phyloP scores from a whole-genome alignment of 2,329 filamentous ascomycete genomes.

The Pseudogymnoascus sp. region DNA sequence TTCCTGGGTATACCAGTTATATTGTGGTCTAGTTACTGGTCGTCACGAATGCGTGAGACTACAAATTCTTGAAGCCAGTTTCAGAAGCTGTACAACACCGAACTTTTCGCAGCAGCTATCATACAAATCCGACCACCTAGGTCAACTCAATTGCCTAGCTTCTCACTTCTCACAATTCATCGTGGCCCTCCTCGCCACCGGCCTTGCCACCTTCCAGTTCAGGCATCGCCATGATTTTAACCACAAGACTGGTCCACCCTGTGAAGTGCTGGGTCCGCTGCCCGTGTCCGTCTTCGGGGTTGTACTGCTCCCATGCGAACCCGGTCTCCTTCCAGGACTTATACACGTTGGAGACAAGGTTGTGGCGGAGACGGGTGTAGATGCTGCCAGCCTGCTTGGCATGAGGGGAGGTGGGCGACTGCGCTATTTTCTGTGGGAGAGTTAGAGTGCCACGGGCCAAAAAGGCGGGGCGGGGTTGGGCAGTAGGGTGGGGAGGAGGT shows the following conservation, averaged over 20 bases:
- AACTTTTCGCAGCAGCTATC: background rate
- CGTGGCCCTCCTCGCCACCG: slow-evolving; percentile 13
- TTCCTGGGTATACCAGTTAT: background rate
- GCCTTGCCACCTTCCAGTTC: slow-evolving; percentile 34
- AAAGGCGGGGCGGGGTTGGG: background rate
- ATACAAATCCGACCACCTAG: background rate
- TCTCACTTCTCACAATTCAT: slow-evolving; percentile 19
- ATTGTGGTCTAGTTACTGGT: background rate
- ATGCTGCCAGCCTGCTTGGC: slow-evolving; percentile 61
- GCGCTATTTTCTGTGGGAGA: slow-evolving; percentile 49
- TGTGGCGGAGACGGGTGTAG: slow-evolving; percentile 70
- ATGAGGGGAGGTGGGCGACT: slow-evolving; percentile 47
- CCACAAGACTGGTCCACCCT: slow-evolving; percentile 96
- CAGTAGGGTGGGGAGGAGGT: slow-evolving; percentile 12
- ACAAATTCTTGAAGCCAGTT: background rate
- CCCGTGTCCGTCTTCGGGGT: slow-evolving; percentile 84
- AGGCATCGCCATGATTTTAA: slow-evolving; percentile 95
- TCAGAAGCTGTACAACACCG: background rate
- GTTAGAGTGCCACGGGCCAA: slow-evolving; percentile 12
- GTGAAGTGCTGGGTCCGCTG: slow-evolving; percentile 97
- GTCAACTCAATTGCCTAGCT: background rate
- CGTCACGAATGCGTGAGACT: background rate
- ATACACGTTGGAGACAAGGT: slow-evolving; percentile 83
- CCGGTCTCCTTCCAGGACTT: slow-evolving; percentile 82
- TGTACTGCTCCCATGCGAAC: slow-evolving; percentile 98